Evolutionary conservation across 257 asterid genomes (phyloP).

Genomic region (Rhazya stricta): DNA sequence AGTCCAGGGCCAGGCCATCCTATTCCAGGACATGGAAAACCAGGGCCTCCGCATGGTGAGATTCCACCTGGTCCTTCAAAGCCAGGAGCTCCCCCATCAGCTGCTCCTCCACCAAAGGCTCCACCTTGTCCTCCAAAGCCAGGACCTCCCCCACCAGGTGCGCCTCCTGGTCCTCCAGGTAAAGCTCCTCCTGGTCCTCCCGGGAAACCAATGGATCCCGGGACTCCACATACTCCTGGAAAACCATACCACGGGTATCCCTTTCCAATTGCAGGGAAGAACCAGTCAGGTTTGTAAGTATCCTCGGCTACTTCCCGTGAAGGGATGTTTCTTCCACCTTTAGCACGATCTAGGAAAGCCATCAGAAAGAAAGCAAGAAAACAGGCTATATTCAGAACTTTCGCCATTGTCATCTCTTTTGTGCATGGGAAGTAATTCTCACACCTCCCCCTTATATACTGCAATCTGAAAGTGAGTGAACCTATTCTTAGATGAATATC

Average conservation of each 20-base stretch:
- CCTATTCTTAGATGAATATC: not conserved
- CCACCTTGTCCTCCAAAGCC: too few relatives aligned
- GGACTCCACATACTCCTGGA: not conserved
- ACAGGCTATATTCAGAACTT: not conserved
- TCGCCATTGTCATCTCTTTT: not conserved
- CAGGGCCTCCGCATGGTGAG: too few relatives aligned
- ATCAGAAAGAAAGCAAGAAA: not conserved
- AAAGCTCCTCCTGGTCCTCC: too few relatives aligned
- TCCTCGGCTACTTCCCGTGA: not conserved
- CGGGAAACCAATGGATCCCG: too few relatives aligned
- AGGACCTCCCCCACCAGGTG: too few relatives aligned
- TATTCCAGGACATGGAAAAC: too few relatives aligned
- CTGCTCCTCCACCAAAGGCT: too few relatives aligned
- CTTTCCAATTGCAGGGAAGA: not conserved
- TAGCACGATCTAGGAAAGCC: not conserved
- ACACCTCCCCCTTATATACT: not conserved
- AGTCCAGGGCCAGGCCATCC: too few relatives aligned
- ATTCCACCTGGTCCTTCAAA: too few relatives aligned
- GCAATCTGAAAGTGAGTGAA: not conserved
- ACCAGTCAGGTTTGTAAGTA: not conserved
- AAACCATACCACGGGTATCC: not conserved
- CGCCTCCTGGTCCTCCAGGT: too few relatives aligned
- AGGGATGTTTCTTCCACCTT: not conserved
- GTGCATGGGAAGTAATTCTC: not conserved
- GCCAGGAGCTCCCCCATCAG: too few relatives aligned